phyloP scores from a whole-genome alignment of 2,329 filamentous ascomycete genomes.

The Coniella vitis region DNA sequence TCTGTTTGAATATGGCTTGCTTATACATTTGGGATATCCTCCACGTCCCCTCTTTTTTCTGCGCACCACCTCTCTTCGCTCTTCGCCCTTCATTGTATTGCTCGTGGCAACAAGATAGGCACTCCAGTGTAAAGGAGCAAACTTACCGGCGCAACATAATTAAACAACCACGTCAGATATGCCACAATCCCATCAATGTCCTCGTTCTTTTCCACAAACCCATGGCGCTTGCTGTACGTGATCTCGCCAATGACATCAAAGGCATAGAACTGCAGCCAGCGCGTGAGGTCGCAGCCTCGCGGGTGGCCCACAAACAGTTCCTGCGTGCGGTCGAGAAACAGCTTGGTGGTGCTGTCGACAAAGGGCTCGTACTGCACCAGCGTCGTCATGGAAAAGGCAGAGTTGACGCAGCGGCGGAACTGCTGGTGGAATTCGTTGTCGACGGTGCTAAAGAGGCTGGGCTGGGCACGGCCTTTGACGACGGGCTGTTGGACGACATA shows the following conservation, averaged over 20 bases:
- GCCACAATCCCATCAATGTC: slow-evolving; percentile 69
- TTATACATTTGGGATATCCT: no score
- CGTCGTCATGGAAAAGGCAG: slow-evolving; percentile 70
- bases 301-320: slow-evolving; percentile 42
- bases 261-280: slow-evolving; percentile 74
- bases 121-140: not conserved
- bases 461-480: slow-evolving; percentile 58
- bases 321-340: slow-evolving; percentile 61
- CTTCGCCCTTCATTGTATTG: no score
- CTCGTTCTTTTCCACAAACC: slow-evolving; percentile 67
- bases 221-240: slow-evolving; percentile 68
- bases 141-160: slow-evolving; percentile 63
- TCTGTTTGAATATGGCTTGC: not conserved
- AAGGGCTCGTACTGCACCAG: slow-evolving; percentile 75
- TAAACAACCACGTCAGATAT: slow-evolving; percentile 57
- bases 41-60: no score
- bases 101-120: no score
- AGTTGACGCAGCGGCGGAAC: slow-evolving; percentile 68
- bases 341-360: slow-evolving; percentile 65
- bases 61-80: no score
- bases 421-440: slow-evolving; percentile 70
- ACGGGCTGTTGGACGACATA: slow-evolving; percentile 73
- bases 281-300: slow-evolving; percentile 54
- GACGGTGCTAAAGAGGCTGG: slow-evolving; percentile 69
- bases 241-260: slow-evolving; percentile 77